Conservation (phyloP, 2,329 filamentous ascomycete genomes). For the Apiospora phragmitis region DNA sequence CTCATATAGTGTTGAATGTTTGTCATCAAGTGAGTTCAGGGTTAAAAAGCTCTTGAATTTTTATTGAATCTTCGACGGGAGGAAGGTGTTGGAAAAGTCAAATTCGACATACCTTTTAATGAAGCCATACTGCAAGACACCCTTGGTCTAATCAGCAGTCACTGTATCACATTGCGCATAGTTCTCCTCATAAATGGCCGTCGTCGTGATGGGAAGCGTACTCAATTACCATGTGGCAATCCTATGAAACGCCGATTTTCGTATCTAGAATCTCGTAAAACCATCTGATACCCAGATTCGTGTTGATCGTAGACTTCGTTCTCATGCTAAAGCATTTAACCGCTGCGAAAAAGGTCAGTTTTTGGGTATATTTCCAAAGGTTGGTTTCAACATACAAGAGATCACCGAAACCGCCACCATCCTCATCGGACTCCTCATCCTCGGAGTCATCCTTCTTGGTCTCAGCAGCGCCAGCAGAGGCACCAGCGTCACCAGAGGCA, state of each 20-base stretch:
- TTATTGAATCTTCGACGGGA: constrained; percentile 56
- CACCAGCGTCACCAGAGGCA: constrained; percentile 53
- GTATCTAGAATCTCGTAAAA: constrained; percentile 37
- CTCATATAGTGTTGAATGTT: constrained; percentile 59
- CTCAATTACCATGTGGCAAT: constrained; percentile 15
- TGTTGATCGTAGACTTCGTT: constrained; percentile 39
- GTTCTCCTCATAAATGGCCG: background rate
- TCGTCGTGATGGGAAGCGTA: constrained; percentile 10
- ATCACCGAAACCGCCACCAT: constrained; percentile 74
- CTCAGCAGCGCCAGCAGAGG: constrained; percentile 55
- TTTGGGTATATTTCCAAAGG: background rate
- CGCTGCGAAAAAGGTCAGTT: constrained; percentile 46
- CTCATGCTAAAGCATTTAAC: constrained; percentile 48
- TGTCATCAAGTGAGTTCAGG: constrained; percentile 61
- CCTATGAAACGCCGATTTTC: background rate
- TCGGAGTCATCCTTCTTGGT: constrained; percentile 67
- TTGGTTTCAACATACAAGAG: constrained; percentile 60
- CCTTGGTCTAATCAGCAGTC: constrained; percentile 11
- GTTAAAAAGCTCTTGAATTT: constrained; percentile 68
- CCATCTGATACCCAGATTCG: constrained; percentile 43
- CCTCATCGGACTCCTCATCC: constrained; percentile 67
- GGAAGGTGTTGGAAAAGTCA: constrained; percentile 12
- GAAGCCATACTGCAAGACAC: constrained; percentile 16
- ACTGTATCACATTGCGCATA: background rate
- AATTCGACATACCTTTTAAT: constrained; percentile 45